phyloP scores from a whole-genome alignment of 2,329 filamentous ascomycete species.

The Blastomyces emzantsi region DNA sequence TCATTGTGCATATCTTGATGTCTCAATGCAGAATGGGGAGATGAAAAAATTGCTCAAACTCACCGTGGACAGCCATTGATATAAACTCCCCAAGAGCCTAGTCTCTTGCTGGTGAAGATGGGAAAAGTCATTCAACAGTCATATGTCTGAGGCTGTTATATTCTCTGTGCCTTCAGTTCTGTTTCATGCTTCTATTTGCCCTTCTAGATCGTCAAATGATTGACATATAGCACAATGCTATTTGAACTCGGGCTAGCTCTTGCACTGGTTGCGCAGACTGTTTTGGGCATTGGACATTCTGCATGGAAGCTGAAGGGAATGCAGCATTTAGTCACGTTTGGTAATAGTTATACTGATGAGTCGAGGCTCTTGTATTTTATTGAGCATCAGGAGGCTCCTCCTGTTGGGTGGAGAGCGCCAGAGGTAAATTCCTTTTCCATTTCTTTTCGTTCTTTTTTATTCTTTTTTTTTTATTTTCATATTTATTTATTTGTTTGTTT shows the following conservation, averaged over 20 bases:
- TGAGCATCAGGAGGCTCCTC: conserved; percentile 50
- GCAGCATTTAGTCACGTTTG: conserved; percentile 58
- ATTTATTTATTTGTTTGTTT: neutral
- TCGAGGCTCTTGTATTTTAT: conserved; percentile 56
- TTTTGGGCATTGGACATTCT: neutral
- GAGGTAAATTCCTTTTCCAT: conserved; percentile 27
- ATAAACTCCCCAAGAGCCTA: neutral
- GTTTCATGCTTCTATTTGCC: neutral
- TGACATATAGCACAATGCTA: neutral
- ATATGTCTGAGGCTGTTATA: neutral
- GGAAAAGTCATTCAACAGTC: neutral
- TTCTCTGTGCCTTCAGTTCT: neutral
- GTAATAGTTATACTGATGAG: conserved; percentile 70
- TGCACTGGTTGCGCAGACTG: neutral
- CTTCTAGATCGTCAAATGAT: neutral
- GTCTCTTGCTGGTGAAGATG: neutral
- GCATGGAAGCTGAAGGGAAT: conserved; percentile 40
- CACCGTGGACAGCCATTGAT: neutral
- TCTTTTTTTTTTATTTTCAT: neutral
- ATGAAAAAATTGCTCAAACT: neutral
- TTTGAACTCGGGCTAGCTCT: neutral
- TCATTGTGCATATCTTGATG: neutral
- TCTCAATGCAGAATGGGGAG: neutral
- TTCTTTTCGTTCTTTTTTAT: neutral
- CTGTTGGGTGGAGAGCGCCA: conserved; percentile 48